Percentiles rank a stretch among this genome's conserved stretches.
Conservation (phyloP, 2,329 filamentous ascomycete genomes). For the Botrytis squamosa region DNA sequence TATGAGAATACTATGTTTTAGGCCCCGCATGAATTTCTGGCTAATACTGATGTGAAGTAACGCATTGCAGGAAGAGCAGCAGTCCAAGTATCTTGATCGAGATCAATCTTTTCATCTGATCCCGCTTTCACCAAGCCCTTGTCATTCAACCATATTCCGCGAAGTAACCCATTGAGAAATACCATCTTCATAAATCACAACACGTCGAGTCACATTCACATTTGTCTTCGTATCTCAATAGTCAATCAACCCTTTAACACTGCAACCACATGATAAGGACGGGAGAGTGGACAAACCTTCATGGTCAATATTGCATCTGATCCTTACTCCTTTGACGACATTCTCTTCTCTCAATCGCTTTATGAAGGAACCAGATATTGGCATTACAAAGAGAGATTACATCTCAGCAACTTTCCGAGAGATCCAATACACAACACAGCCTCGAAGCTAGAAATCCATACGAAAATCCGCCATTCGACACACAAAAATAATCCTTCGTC, state of each 20-base stretch:
- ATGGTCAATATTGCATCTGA: slow-evolving; percentile 5
- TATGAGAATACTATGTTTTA: not conserved
- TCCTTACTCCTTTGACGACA: not conserved
- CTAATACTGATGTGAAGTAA: slow-evolving; percentile 18
- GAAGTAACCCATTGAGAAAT: not conserved
- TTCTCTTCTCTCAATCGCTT: not conserved
- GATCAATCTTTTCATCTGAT: not conserved
- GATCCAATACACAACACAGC: not conserved
- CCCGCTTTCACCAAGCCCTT: not conserved
- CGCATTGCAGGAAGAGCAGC: slow-evolving; percentile 7
- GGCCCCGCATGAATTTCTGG: slow-evolving; percentile 10
- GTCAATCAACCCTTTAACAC: not conserved
- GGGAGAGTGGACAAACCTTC: not conserved
- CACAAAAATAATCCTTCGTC: not conserved
- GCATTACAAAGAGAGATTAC: slow-evolving; percentile 9
- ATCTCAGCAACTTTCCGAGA: slow-evolving; percentile 3
- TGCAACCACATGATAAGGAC: not conserved
- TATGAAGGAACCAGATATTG: not conserved
- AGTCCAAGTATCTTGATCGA: slow-evolving; percentile 2
- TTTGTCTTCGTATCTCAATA: not conserved
- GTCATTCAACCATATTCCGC: not conserved
- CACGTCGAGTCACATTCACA: not conserved
- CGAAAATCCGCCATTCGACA: not conserved
- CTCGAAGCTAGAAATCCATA: not conserved
- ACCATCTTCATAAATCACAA: not conserved